Conservation (phyloP, 768 basidiomycete species). For the Megacollybia marginata region DNA sequence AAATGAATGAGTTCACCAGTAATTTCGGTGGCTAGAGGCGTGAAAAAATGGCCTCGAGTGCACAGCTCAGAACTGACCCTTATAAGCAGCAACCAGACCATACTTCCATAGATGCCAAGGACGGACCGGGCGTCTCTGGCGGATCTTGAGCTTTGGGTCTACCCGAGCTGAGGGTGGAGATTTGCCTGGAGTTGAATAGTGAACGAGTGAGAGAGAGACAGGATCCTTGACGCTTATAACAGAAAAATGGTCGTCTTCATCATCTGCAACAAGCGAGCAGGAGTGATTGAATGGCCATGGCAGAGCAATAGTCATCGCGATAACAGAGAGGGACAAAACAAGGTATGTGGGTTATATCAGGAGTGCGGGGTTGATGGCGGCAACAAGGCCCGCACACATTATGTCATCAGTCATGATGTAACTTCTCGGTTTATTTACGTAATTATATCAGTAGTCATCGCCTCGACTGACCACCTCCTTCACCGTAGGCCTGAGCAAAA, state of each 20-base stretch:
- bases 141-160: constrained; percentile 56
- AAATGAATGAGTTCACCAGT: constrained; percentile 70
- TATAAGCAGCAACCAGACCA: constrained; percentile 54
- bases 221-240: neutral
- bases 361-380: neutral
- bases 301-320: neutral
- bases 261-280: neutral
- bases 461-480: constrained; percentile 84
- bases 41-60: neutral
- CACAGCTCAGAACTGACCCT: constrained; percentile 38
- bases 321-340: neutral
- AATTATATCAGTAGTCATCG: constrained; percentile 55
- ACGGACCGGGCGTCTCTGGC: constrained; percentile 45
- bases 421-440: neutral
- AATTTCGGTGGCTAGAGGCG: constrained; percentile 31
- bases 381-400: no score
- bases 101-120: constrained; percentile 72
- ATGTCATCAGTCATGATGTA: neutral
- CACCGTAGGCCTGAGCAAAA: constrained; percentile 74
- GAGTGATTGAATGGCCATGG: neutral
- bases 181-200: constrained; percentile 64
- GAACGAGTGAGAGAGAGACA: constrained; percentile 25
- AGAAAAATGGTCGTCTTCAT: neutral
- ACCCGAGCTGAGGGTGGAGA: constrained; percentile 70
- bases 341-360: neutral